Evolutionary conservation across 1,284 basidiomycete species (phyloP).

Genomic region (Fomitopsis betulina): DNA sequence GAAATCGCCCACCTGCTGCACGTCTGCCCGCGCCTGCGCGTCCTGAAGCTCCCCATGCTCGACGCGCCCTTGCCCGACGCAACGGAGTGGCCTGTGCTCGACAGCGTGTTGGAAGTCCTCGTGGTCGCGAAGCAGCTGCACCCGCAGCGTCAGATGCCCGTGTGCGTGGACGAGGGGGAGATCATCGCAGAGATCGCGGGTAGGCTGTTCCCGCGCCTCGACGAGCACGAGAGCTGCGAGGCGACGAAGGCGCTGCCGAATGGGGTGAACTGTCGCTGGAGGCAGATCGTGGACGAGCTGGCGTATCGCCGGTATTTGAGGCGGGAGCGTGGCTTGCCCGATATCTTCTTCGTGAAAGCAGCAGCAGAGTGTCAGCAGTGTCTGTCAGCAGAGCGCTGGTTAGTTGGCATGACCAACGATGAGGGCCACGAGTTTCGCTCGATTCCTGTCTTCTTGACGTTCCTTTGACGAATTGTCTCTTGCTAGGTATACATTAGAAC

Average conservation of each 20-base stretch:
- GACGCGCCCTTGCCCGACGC: neutral
- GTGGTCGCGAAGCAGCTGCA: neutral
- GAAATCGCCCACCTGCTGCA: neutral
- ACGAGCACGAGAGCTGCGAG: neutral
- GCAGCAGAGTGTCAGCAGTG: too few species aligned
- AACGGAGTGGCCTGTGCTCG: neutral
- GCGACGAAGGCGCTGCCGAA: neutral
- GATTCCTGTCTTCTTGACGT: too few species aligned
- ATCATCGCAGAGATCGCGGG: neutral
- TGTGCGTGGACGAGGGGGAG: neutral
- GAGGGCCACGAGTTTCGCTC: too few species aligned
- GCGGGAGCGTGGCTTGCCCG: neutral
- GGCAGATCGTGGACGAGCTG: neutral
- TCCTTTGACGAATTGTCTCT: too few species aligned
- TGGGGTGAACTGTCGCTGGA: neutral
- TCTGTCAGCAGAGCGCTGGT: too few species aligned
- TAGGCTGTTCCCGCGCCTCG: neutral
- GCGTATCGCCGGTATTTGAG: neutral
- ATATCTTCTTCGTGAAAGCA: neutral
- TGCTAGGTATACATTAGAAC: too few species aligned
- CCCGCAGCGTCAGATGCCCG: neutral
- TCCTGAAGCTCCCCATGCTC: neutral
- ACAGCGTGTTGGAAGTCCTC: neutral
- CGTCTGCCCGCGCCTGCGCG: neutral
- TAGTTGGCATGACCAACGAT: too few species aligned